A percentile compares a stretch with the other conserved stretches of the same genome.
Evolutionary conservation across 1,284 basidiomycete genomes (phyloP).

Genomic region (Trametes pubescens): DNA sequence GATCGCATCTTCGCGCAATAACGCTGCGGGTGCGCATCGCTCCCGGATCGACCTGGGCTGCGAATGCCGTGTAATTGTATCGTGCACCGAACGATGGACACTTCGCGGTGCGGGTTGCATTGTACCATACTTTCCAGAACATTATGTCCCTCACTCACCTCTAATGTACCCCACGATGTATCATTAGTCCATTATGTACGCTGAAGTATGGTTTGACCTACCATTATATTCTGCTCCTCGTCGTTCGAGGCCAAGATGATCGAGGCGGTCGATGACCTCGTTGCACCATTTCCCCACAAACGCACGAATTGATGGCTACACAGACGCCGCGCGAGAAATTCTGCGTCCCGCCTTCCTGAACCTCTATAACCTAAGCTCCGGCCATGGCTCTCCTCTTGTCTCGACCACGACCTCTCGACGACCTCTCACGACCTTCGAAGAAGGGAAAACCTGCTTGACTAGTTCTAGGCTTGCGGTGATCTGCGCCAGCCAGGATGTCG

Average conservation of each 20-base stretch:
- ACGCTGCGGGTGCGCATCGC: not conserved
- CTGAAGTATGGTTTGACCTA: not conserved
- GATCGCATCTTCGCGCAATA: constrained; percentile 1
- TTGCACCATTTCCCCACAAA: constrained; percentile 25
- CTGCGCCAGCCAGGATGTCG: constrained; percentile 17
- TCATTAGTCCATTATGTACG: not conserved
- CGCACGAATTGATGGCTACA: constrained; percentile 16
- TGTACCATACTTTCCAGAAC: not conserved
- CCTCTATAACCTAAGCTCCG: constrained; percentile 1
- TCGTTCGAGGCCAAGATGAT: not conserved
- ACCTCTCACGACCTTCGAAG: not conserved
- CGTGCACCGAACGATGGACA: not conserved
- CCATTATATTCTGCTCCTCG: not conserved
- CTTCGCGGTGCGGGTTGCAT: not conserved
- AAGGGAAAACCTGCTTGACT: constrained; percentile 1
- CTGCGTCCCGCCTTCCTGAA: constrained; percentile 1
- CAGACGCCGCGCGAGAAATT: constrained; percentile 6
- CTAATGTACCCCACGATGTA: not conserved
- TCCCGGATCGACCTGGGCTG: not conserved
- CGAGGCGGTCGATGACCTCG: not conserved
- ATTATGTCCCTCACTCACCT: not conserved
- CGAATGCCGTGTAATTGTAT: not conserved
- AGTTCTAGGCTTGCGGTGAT: constrained; percentile 1
- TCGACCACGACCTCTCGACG: constrained; percentile 6
- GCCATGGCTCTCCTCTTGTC: not conserved